Conservation (phyloP, 768 basidiomycete species). For the Cystofilobasidium bisporidii region DNA sequence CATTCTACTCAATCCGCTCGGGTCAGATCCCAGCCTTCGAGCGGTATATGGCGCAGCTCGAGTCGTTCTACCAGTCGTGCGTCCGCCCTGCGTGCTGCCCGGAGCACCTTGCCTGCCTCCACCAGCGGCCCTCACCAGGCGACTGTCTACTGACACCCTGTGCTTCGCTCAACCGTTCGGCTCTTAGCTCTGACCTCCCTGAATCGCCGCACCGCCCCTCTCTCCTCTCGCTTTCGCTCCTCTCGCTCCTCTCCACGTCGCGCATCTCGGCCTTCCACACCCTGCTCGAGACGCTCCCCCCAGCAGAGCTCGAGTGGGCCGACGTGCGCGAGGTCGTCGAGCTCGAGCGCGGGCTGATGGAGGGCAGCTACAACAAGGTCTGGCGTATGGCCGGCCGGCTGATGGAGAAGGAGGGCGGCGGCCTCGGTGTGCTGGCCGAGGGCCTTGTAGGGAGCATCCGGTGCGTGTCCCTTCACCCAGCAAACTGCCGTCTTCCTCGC, state of each 20-base stretch:
- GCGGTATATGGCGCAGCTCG: constrained; percentile 84
- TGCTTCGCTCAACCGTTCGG: background rate
- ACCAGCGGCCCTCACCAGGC: too few species aligned
- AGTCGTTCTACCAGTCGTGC: constrained; percentile 71
- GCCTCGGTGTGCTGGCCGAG: constrained; percentile 18
- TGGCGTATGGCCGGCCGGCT: constrained; percentile 91
- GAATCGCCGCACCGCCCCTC: constrained; percentile 78
- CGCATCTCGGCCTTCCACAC: constrained; percentile 97
- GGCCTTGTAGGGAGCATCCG: constrained; percentile 18
- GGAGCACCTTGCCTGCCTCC: too few species aligned
- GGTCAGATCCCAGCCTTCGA: constrained; percentile 87
- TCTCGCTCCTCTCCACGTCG: constrained; percentile 77
- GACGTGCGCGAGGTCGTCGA: constrained; percentile 78
- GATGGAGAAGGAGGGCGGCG: constrained; percentile 82
- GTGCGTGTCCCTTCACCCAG: too few species aligned
- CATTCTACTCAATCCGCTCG: constrained; percentile 81
- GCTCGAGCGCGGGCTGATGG: constrained; percentile 95
- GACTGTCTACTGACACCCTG: too few species aligned
- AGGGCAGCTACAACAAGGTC: constrained; percentile 94
- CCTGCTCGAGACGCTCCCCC: constrained; percentile 75
- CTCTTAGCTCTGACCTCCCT: constrained; percentile 56
- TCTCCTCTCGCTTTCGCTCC: constrained; percentile 84
- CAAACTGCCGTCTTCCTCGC: background rate
- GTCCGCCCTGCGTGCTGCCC: too few species aligned
- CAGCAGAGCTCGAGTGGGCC: constrained; percentile 46